A percentile compares a stretch with the other conserved stretches of the same genome.
phyloP scores from a whole-genome alignment of 148 eudicot genomes.

The Vaccinium myrtillus region DNA sequence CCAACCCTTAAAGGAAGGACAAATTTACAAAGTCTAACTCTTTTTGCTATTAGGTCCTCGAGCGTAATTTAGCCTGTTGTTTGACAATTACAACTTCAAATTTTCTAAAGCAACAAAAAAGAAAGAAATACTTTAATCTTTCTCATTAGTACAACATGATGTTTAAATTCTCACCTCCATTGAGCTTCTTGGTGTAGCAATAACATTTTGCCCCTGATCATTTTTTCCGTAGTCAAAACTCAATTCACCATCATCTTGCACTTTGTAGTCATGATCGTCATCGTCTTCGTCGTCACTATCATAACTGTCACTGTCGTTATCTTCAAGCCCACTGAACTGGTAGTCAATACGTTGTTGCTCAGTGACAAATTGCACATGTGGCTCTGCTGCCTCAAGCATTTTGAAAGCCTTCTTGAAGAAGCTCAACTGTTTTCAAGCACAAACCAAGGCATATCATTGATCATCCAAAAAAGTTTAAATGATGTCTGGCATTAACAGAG shows the following conservation, averaged over 20 bases:
- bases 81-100: not conserved
- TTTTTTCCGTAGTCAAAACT: conserved; percentile 54
- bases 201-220: conserved; percentile 27
- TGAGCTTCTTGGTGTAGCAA: conserved; percentile 40
- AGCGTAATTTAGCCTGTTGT: not conserved
- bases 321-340: conserved; percentile 73
- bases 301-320: conserved; percentile 44
- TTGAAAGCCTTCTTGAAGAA: conserved; percentile 76
- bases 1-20: not conserved
- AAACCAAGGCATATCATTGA: conserved; percentile 18
- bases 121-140: not conserved
- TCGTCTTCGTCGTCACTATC: conserved; percentile 27
- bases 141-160: not conserved
- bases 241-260: conserved; percentile 47
- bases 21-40: not conserved
- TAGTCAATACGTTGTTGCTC: conserved; percentile 86
- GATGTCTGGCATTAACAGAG: not conserved
- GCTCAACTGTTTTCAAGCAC: conserved; percentile 53
- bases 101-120: not conserved
- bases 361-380: conserved; percentile 70
- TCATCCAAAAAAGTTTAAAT: not conserved
- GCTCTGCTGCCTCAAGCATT: conserved; percentile 82
- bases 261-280: conserved; percentile 32
- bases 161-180: conserved; percentile 61
- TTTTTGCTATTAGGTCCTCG: not conserved